Conservation (phyloP, 2,329 filamentous ascomycete species). For the Nothomitra cinnamomea region DNA sequence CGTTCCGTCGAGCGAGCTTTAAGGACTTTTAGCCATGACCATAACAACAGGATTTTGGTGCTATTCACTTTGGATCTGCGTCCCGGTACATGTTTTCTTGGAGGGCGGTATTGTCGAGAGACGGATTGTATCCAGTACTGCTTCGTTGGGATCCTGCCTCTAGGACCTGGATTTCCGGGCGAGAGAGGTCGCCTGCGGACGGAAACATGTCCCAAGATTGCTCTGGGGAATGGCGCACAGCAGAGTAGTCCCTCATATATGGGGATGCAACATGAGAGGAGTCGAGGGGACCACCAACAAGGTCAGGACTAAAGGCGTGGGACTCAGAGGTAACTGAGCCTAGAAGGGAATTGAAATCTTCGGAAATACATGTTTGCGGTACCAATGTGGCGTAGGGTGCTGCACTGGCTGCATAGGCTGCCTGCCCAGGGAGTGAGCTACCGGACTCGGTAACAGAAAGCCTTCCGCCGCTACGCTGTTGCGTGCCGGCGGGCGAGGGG, state of each 20-base stretch:
- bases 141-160: neutral
- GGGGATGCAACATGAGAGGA: neutral
- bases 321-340: neutral
- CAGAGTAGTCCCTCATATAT: conserved; percentile 4
- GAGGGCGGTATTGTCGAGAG: neutral
- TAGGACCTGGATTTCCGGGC: neutral
- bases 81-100: neutral
- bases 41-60: neutral
- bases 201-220: neutral
- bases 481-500: neutral
- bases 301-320: neutral
- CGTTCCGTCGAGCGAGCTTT: neutral
- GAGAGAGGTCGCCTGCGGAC: neutral
- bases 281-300: neutral
- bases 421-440: neutral
- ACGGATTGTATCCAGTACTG: neutral
- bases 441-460: neutral
- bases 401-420: neutral
- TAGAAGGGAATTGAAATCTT: neutral
- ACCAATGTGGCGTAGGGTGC: neutral
- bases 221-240: neutral
- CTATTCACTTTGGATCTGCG: neutral
- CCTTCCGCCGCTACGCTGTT: neutral
- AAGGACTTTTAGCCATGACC: neutral
- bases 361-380: neutral